Evolutionary conservation across 1,284 basidiomycete genomes (phyloP), one percentile per base, ranked within the genome.

Genomic region (Ceraceosorus guamensis): DNA sequence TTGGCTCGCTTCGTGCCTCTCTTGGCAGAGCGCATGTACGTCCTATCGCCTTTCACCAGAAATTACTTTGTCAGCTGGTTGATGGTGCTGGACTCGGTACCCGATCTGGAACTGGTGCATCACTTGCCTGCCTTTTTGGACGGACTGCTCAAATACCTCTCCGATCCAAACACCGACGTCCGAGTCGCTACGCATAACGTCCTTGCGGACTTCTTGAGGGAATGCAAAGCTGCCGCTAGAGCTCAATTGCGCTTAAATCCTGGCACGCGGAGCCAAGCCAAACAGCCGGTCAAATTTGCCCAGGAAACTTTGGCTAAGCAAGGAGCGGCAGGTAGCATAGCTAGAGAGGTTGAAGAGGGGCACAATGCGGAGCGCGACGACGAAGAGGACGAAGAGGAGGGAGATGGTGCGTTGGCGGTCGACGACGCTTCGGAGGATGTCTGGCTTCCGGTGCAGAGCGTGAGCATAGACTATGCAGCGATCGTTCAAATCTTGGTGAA

Each of bases 21-120:
- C 14, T 83, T 98, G 10, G 83, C 87, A 37, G 92, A 98, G 66
- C 82, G 93, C 59, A 92, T 98, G 61, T 89, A 93, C 70, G 93
- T 96, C 65, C 81, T 96, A 70, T 93, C 87, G 73, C 93, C 95
- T 0, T 93, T 96, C 76, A 95, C 93, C 1, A 81, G 95, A 63
- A 96, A 89, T 76, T 98, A 93, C 76, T 83, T 99, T 33, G 89
- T 96, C 45, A 88, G 89, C 7, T 99, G 95, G 95, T 88, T 98
- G 61, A 89, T 85, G 48, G 89, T 96, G 1, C 83, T 99, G 43
- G 91, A 97, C 73, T 95, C 91, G 5, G 89, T 98, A 0, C 95
- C 95, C 1, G 92, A 98, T 73, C 81, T 98, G 51, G 92, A 98
- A 76, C 82, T 99, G 24, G 88, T 98, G 50, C 86, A 87, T 33